Base-by-base conservation (phyloP, 23 red algal species). In the Porphyridium purpureum region DNA sequence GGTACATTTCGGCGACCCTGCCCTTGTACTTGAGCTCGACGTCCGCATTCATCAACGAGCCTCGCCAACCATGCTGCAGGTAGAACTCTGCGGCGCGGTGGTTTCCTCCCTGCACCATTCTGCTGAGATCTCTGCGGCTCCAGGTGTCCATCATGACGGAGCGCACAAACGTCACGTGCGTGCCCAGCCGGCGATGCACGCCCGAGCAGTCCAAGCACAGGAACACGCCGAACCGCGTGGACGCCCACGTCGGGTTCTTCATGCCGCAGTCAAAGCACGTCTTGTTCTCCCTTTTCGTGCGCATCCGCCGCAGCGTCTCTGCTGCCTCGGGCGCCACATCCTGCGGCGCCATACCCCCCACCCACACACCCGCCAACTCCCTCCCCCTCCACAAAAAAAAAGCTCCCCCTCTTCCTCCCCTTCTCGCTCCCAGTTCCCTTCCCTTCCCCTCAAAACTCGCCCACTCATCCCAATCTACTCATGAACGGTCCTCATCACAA, bases 151-250 rank as follows among this genome's bases (percentile, higher is more conserved):
- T 94, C 9, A 68, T 58, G 31, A 70, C 71, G 15, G 88, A 94
- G 2, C 88, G 64, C 11, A 94, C 88, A 58, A 94, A 94, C 15
- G 76, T 94, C 14, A 94, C 63, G 42, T 84, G 88, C 31, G 88
- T 94, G n/a, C 88, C 88, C 4, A 94, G 67, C 20, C 71, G 65
- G 33, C 88, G 66, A 41, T 94, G 88, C 21, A 32, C 21, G n/a
- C 88, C 88, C 5, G 88, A 80, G 55, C 88, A 94, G 54, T 94
- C 88, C 5, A 94, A 67, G 53, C 88, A 94, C 31, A 94, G 65
- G 52, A 84, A 94, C 27, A 94, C 55, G 57, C 88, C 88, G 69
- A 79, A 94, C 8, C 61, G 58, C 38, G 88, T 57, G 1, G 88
- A 94, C 29, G 77, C 76, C 88, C 88, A 94, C n/a, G 88, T 85